Base-by-base conservation (phyloP, 108 stramenopile genomes). In the Fragilaria radians region DNA sequence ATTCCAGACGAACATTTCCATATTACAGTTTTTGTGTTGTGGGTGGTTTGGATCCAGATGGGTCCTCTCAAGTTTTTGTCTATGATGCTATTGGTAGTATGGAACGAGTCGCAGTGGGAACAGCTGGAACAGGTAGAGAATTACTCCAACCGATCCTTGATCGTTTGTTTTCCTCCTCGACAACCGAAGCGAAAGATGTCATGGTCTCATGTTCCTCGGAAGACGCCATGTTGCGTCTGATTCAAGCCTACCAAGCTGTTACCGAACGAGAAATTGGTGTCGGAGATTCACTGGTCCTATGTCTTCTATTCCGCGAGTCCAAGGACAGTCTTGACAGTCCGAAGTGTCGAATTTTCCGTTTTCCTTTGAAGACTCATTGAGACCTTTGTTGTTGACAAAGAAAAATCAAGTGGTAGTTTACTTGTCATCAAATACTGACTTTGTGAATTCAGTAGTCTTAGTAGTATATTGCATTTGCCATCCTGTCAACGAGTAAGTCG, bases 51-150 rank as follows among this genome's bases (percentile, higher is more conserved):
- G 3, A 28, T 3, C 46, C 48, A 25, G 60, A 66, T 30, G 53
- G 57, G 3, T 57, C 28, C 7, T 82, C 82, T 27, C 67, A 66
- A 28, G 87, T 82, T 2, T 85, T 80, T 62, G 83, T 83, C 11
- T 93, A 89, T 65, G 91, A 93, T 80, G 91, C 91, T 28, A 85
- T 93, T 66, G 91, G 91, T 51, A 85, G 83, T 1, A 83, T 77
- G 62, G 91, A 93, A 59, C 67, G 72, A 66, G 87, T 93, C 0
- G 87, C 88, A 0, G 87, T 93, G 0, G 91, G 81, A 14, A 65
- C 81, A 24, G 71, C 83, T 5, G 91, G 91, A 5, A 85, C 85
- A 14, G 91, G 91, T 31, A 63, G 77, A 55, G 81, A 89, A 64
- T 54, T 85, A 25, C 57, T 93, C 32, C 91, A 93, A 51, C 91